These are phyloP conservation scores for Talinum fruticosum DNA, from an alignment of 148 eudicot species.

Conservation along the genomic window DNA sequence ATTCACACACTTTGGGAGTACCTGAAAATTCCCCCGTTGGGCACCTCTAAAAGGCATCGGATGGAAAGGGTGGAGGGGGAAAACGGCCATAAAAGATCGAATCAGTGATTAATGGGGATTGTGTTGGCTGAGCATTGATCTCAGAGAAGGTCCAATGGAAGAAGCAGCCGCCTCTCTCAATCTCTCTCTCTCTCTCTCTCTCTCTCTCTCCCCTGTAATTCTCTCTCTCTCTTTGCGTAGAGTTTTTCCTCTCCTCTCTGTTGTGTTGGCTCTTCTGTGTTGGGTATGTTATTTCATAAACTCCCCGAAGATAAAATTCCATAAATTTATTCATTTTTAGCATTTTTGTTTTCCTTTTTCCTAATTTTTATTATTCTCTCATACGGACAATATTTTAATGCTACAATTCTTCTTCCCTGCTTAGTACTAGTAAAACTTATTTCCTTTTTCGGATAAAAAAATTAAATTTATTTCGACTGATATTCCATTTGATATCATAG, in stretches of 20 bases:
- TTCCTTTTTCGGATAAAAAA: no score
- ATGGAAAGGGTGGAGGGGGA: slow-evolving; percentile 8
- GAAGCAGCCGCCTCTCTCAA: slow-evolving; percentile 8
- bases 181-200: not conserved
- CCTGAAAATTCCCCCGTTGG: not conserved
- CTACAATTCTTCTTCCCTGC: no score
- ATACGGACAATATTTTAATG: no score
- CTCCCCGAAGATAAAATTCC: not conserved
- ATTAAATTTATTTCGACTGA: no score
- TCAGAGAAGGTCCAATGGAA: slow-evolving; percentile 4
- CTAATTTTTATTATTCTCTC: not conserved
- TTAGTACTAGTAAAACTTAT: no score
- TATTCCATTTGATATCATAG: no score
- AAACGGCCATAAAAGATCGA: not conserved
- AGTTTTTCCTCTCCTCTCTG: not conserved
- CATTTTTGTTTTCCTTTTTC: not conserved
- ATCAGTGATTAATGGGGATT: not conserved
- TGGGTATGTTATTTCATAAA: not conserved
- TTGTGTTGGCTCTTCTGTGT: not conserved
- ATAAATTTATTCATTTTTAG: not conserved
- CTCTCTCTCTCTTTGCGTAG: not conserved
- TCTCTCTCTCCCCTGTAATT: not conserved
- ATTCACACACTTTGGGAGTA: slow-evolving; percentile 17
- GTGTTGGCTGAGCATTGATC: not conserved
- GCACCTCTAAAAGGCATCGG: slow-evolving; percentile 8